Conservation (phyloP, 1,139 yeast species). For the Taphrina deformans region DNA sequence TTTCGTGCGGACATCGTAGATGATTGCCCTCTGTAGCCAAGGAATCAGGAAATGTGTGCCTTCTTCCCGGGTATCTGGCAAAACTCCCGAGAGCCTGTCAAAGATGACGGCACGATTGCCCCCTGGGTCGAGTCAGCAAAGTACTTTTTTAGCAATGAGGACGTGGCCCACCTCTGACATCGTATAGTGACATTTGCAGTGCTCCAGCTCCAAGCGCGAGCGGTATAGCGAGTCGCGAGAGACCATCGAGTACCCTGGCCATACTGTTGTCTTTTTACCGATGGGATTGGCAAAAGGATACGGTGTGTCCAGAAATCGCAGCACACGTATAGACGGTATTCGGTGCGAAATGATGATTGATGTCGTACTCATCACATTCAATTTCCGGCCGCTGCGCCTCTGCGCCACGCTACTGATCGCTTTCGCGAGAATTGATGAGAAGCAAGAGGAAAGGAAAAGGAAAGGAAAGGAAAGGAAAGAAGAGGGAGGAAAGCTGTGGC, state of each 20-base stretch:
- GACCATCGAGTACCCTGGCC: constrained; percentile 33
- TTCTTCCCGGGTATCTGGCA: constrained; percentile 83
- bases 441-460: not conserved
- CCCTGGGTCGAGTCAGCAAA: constrained; percentile 3
- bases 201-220: constrained; percentile 66
- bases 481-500: not conserved
- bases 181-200: constrained; percentile 76
- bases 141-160: not conserved
- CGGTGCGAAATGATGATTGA: not conserved
- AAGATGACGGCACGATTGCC: constrained; percentile 95
- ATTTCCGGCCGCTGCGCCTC: not conserved
- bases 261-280: not conserved
- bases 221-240: constrained; percentile 39
- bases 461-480: not conserved
- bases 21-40: constrained; percentile 89
- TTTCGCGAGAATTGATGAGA: not conserved
- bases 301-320: not conserved
- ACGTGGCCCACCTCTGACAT: constrained; percentile 56
- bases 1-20: constrained; percentile 86
- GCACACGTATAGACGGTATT: not conserved
- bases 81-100: constrained; percentile 87
- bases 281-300: too few species aligned
- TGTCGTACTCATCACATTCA: constrained; percentile 2
- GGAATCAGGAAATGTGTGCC: constrained; percentile 96
- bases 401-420: not conserved